Evolutionary conservation across 768 basidiomycete species (phyloP), one percentile per base, ranked within the genome.

Genomic region (Rubroboletus pulcherrimus): DNA sequence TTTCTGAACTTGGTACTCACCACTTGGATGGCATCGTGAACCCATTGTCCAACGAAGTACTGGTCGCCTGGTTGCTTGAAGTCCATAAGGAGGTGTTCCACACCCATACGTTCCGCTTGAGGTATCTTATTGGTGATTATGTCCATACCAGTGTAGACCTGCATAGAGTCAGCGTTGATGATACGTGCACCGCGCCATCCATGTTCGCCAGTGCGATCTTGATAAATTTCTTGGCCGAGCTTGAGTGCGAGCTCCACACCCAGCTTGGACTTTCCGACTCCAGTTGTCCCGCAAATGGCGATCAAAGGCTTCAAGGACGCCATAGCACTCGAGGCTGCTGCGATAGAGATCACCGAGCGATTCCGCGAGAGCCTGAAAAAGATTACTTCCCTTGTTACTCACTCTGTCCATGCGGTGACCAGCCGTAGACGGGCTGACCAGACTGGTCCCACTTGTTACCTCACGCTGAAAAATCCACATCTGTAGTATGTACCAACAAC

Each of bases 81-180:
- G 49, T 82, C 88, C 85, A 99, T 90, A 24, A 98, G 76, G 54
- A 89, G 84, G 74, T 99, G 97, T 21, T 88, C 86, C 19, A 99
- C 77, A 5, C 91, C 93, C 46, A 81, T 77, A 66, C 78, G 85
- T 72, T 99, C 94, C 30, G 78, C 73, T 12, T 76, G 64, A 1
- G 94, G 82, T 15, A 94, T 81, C 74, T 99, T 98, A 73, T 98
- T 98, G 29, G 96, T 98, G 64, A 98, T 86, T 49, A 95, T 76
- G 71, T 97, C 89, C 70, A 98, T 81, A 0, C 96, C 96, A 17
- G 78, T 77, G 70, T 98, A 98, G 12, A 93, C 86, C 71, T 99
- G 97, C 96, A 99, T 98, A 12, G 96, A 85, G 72, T 99, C 97
- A 10, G 95, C 92, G 67, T 98, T 98, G 67, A 99, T 86, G 61